Base-by-base conservation (phyloP, 805 yeast genomes). In the Barnettozyma sp. region DNA sequence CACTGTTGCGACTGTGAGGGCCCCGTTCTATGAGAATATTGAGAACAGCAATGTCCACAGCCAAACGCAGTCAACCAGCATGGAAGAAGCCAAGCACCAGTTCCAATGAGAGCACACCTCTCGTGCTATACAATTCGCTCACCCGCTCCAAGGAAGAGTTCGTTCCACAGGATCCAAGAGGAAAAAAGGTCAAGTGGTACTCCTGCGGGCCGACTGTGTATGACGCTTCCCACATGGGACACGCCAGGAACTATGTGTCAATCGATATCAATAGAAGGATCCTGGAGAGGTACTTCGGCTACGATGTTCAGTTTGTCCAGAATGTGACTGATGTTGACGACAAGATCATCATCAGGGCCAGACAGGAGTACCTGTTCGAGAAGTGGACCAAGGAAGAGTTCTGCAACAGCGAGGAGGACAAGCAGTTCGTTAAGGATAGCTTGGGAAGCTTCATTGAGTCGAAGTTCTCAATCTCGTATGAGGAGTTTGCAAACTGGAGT, bases 251-350 rank as follows among this genome's bases (percentile, higher is more conserved):
- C 62, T 92, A 92, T 54, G 97, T 92, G 33, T 76, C 95, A 8
- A 84, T 83, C 35, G 98, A 92, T 59, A 86, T 92, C 55, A 83
- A 87, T 56, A 77, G 98, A 58, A 73, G 98, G 48, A 73, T 92
- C 34, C 57, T 92, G 45, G 86, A 81, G 58, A 85, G 90, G 59
- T 90, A 86, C 60, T 92, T 92, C 60, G 94, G 95, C 15, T 92
- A 85, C 62, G 78, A 85, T 48, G 74, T 92, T 29, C 71, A 69
- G 32, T 92, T 88, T 61, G 87, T 92, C 30, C 98, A 92, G 64
- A 92, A 92, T 56, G 97, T 92, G 40, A 92, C 98, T n/a, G 98
- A 92, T 59, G 87, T 92, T 42, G 98, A 92, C 59, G 98, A 92
- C 60, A 92, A 92, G 62, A 92, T 92, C 60, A 92, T 92, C 50